phyloP scores from a whole-genome alignment of 768 basidiomycete genomes.

The Collybiopsis confluens region DNA sequence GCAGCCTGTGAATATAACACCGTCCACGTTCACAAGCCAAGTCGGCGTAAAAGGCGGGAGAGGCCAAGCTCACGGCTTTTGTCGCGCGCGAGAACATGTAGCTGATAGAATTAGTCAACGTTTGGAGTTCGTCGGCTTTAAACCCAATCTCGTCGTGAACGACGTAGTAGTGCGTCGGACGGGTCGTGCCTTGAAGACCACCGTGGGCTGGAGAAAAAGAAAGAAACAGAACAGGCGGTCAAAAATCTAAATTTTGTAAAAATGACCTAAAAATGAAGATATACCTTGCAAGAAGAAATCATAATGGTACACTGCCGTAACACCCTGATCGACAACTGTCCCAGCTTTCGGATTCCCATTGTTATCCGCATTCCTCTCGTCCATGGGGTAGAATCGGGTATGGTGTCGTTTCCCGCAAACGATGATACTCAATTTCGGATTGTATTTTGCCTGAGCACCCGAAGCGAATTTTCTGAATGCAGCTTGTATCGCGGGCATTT shows the following conservation, averaged over 20 bases:
- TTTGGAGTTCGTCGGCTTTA: slow-evolving; percentile 65
- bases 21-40: slow-evolving; percentile 66
- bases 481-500: slow-evolving; percentile 58
- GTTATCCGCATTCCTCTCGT: slow-evolving; percentile 43
- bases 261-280: too few species aligned
- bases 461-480: slow-evolving; percentile 53
- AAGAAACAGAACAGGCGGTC: not conserved
- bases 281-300: slow-evolving; percentile 67
- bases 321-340: slow-evolving; percentile 78
- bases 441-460: slow-evolving; percentile 28
- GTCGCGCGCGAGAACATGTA: slow-evolving; percentile 86
- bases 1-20: slow-evolving; percentile 70
- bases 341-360: slow-evolving; percentile 76
- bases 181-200: slow-evolving; percentile 69
- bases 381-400: slow-evolving; percentile 63
- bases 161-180: slow-evolving; percentile 78
- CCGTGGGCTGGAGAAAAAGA: slow-evolving; percentile 50
- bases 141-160: slow-evolving; percentile 77
- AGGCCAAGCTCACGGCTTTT: slow-evolving; percentile 78
- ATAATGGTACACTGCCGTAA: slow-evolving; percentile 62
- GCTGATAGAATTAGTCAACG: slow-evolving; percentile 63
- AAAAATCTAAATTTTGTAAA: too few species aligned
- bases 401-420: slow-evolving; percentile 66
- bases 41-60: slow-evolving; percentile 82
- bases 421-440: slow-evolving; percentile 63